These are phyloP conservation scores for Fraxinus ornus DNA, from an alignment of 305 asterid species.

Conservation along the genomic window DNA sequence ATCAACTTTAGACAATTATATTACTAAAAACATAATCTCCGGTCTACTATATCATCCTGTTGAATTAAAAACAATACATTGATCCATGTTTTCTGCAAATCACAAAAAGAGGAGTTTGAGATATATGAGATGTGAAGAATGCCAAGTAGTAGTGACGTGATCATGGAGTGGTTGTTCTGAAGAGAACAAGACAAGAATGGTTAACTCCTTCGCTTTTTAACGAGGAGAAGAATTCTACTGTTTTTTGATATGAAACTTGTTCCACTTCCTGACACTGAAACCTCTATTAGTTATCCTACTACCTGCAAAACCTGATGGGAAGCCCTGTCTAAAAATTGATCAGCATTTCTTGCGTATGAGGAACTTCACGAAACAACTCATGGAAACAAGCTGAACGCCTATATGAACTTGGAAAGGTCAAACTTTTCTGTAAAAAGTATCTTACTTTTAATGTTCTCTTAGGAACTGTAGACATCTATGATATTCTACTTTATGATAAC, in stretches of 20 bases:
- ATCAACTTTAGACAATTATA: not conserved
- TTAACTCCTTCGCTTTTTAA: not conserved
- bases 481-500: not conserved
- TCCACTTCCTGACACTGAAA: not conserved
- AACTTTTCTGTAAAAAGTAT: not conserved
- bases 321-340: not conserved
- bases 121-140: not conserved
- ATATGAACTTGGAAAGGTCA: not conserved
- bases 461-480: not conserved
- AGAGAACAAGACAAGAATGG: not conserved
- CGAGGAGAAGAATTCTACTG: not conserved
- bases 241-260: not conserved
- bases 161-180: not conserved
- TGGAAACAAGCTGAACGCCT: not conserved
- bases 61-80: not conserved
- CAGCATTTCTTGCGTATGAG: not conserved
- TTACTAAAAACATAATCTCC: not conserved
- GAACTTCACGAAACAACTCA: not conserved
- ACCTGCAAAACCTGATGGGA: not conserved
- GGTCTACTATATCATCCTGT: not conserved
- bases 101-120: not conserved
- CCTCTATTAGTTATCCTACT: not conserved
- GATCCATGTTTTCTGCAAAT: not conserved
- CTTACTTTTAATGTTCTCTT: not conserved
- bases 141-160: not conserved